phyloP scores from a whole-genome alignment of 352 stramenopile species.

The Phytophthora litchii region DNA sequence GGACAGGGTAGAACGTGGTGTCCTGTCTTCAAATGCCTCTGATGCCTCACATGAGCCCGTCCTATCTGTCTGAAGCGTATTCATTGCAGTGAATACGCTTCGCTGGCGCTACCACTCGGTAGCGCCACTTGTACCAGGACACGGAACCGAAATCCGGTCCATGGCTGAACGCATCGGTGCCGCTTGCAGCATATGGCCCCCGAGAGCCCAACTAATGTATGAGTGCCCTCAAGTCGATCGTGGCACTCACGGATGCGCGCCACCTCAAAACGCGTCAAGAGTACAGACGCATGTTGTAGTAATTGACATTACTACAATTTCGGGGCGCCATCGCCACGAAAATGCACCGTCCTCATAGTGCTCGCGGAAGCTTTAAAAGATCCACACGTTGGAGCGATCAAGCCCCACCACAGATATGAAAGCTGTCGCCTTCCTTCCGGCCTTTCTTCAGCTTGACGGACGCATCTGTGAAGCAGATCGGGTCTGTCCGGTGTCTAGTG shows the following conservation, averaged over 20 bases:
- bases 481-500: conserved; percentile 9
- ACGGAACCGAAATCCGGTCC: conserved; percentile 12
- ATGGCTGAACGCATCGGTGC: conserved; percentile 23
- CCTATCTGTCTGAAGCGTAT: not conserved
- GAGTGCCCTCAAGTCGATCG: conserved; percentile 20
- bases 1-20: not conserved
- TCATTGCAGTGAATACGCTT: conserved; percentile 8
- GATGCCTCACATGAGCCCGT: conserved; percentile 20
- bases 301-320: conserved; percentile 37
- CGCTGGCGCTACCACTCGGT: not conserved
- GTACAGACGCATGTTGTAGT: conserved; percentile 34
- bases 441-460: conserved; percentile 28
- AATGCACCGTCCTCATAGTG: conserved; percentile 32
- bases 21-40: conserved; percentile 11
- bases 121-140: conserved; percentile 13
- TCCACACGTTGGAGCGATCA: conserved; percentile 4
- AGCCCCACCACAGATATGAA: conserved; percentile 21
- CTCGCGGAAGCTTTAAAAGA: conserved; percentile 10
- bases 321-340: conserved; percentile 22
- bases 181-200: conserved; percentile 1
- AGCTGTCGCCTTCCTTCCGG: conserved; percentile 17
- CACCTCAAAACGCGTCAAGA: conserved; percentile 24
- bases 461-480: conserved; percentile 7
- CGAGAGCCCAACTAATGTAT: conserved; percentile 24
- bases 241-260: conserved; percentile 18